Conservation (phyloP, 371 early-diverging fungal species). For the Phascolomyces articulosus region DNA sequence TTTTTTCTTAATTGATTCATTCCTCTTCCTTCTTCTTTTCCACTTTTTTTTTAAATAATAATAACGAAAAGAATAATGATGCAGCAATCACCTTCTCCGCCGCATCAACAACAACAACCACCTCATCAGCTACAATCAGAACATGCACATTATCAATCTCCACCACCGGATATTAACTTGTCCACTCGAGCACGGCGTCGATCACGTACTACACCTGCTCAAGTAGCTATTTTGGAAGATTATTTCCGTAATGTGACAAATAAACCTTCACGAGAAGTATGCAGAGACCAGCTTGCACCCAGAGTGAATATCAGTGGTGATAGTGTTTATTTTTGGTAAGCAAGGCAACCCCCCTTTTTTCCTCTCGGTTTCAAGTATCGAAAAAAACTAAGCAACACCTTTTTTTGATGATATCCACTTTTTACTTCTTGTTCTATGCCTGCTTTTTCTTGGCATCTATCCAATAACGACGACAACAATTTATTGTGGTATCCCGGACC, state of each 20-base stretch:
- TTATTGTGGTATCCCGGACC: too few species aligned
- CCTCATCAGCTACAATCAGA: too few species aligned
- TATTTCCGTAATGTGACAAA: constrained; percentile 8
- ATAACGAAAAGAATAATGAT: too few species aligned
- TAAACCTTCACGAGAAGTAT: background rate
- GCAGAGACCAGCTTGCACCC: constrained; percentile 14
- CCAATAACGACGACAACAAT: background rate
- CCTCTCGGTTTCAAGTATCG: too few species aligned
- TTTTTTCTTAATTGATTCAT: too few species aligned
- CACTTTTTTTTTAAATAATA: too few species aligned
- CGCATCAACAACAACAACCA: background rate
- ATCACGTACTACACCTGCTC: constrained; percentile 14
- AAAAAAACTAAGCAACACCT: background rate
- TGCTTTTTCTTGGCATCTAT: constrained; percentile 1
- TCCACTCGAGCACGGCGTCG: constrained; percentile 13
- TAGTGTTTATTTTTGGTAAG: constrained; percentile 41
- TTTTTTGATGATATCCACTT: background rate
- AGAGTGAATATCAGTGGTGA: constrained; percentile 21
- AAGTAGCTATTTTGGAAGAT: constrained; percentile 7
- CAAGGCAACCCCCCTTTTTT: background rate
- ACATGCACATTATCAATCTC: background rate
- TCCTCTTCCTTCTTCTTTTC: too few species aligned
- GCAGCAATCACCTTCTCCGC: too few species aligned
- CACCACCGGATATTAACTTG: constrained; percentile 4
- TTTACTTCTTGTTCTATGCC: background rate